Evolutionary conservation across 2,329 filamentous ascomycete genomes (phyloP), one percentile per base, ranked within the genome.

Genomic region (Epichloe hybrida): DNA sequence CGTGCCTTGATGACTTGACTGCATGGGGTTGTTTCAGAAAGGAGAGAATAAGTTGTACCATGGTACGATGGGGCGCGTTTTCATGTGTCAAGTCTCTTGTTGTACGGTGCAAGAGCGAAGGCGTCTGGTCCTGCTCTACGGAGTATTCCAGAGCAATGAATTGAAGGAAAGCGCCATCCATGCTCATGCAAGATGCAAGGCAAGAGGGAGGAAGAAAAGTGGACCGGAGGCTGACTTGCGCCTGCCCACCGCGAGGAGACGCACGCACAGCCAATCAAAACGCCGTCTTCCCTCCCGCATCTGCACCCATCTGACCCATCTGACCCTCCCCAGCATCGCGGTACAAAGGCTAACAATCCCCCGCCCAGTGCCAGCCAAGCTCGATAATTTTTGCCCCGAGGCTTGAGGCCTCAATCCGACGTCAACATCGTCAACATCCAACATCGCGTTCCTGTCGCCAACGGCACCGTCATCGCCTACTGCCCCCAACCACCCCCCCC

Each of bases 241-340:
- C 39, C 27, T 27, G 27, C 27, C 27, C 27, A 2, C 27, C 7
- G 7, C 3, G 27, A 27, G 27, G 27, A 31, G 27, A 9, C 7
- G 27, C 49, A 40, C 51, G n/a, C 15, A 35, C 46, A 45, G 52
- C 58, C 58, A 60, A 60, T 60, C 54, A 58, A 45, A 49, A 34
- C 48, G 48, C 56, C 56, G 54, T 50, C 49, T 54, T 55, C 46
- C 39, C 48, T 55, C 49, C 46, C 48, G 52, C 55, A 48, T 44
- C 27, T 31, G 27, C n/a, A 17, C 17, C 17, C 17, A 17, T 17
- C 17, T 17, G 17, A 31, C 27, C 23, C 27, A 31, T 31, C 42
- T 51, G 53, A 53, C 53, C 50, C 53, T 53, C 51, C 51, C 48
- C 31, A 34, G 52, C 50, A 55, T 54, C 53, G 50, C 53, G 41